phyloP scores from a whole-genome alignment of 108 stramenopile genomes.

The Cyclotella cryptica region DNA sequence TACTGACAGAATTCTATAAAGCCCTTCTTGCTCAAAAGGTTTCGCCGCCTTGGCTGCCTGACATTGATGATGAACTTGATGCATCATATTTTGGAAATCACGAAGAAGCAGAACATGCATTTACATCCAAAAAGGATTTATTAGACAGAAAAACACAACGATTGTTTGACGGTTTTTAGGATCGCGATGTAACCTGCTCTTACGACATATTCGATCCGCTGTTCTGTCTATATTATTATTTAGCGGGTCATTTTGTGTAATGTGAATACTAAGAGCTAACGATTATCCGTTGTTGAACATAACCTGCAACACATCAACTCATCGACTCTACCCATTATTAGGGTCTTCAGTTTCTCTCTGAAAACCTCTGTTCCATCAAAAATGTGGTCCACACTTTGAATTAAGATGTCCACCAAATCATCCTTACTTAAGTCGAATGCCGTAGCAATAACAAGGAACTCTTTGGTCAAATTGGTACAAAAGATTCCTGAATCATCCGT shows the following conservation, averaged over 20 bases:
- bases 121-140: constrained; percentile 28
- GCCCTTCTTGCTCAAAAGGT: constrained; percentile 31
- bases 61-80: constrained; percentile 47
- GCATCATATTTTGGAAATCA: constrained; percentile 51
- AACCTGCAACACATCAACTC: background rate
- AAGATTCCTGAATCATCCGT: constrained; percentile 87
- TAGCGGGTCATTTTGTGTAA: no score
- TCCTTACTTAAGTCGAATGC: constrained; percentile 46
- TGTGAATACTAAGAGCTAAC: no score
- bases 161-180: constrained; percentile 42
- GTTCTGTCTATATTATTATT: no score
- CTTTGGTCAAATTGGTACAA: constrained; percentile 63
- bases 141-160: constrained; percentile 40
- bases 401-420: constrained; percentile 38
- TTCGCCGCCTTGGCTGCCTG: constrained; percentile 50
- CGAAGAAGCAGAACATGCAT: constrained; percentile 33
- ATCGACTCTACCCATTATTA: background rate
- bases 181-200: background rate
- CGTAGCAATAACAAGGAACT: constrained; percentile 55
- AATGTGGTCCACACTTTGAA: constrained; percentile 59
- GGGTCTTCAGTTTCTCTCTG: constrained; percentile 13
- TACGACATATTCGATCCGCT: background rate
- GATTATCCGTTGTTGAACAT: no score
- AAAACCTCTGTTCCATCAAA: constrained; percentile 43
- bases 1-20: constrained; percentile 34